Base-by-base conservation (phyloP, 345 rosid genomes). In the Dimocarpus longan region DNA sequence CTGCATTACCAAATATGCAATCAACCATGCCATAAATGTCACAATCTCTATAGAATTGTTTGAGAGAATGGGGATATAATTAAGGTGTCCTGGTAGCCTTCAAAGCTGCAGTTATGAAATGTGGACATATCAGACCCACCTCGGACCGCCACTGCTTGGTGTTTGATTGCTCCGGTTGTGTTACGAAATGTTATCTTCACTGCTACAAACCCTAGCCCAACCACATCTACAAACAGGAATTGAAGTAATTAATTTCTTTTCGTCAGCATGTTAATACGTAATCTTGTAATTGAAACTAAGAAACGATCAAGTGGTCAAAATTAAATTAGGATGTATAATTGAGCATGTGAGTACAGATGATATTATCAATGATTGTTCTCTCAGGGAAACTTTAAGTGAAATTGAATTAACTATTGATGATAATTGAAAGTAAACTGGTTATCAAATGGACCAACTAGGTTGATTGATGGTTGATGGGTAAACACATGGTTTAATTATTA, bases 41-140 rank as follows among this genome's bases (percentile, higher is more conserved):
- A 13, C 88, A 83, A 19, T 73, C 78, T 39, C 88, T 70, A 70
- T 85, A 83, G 77, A 85, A 83, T 76, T 85, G 88, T 18, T 84
- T 57, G 9, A 83, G 77, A 40, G 88, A 85, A 73, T 80, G 84
- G 3, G 82, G 26, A 50, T 83, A 85, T n/a, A 85, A 28, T 2
- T 26, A 85, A 40, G 2, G 88, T 83, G 77, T 85, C 86, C 21
- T 85, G 88, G 59, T 83, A 85, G 0, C 86, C 88, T 78, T 85
- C 86, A 16, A 85, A 75, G 40, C 82, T 54, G 19, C 73, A 76
- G 24, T 24, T 76, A n/a, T 67, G 67, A 48, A 76, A 76, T 15
- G 73, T 76, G 2, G 84, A 85, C 26, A 69, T 0, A 66, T 85
- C 84, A 6, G 86, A 84, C 39, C 88, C 86, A 24, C 65, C 80